These are phyloP conservation scores for Tolypocladium album DNA, from an alignment of 2,329 filamentous ascomycete species.

Conservation along the genomic window DNA sequence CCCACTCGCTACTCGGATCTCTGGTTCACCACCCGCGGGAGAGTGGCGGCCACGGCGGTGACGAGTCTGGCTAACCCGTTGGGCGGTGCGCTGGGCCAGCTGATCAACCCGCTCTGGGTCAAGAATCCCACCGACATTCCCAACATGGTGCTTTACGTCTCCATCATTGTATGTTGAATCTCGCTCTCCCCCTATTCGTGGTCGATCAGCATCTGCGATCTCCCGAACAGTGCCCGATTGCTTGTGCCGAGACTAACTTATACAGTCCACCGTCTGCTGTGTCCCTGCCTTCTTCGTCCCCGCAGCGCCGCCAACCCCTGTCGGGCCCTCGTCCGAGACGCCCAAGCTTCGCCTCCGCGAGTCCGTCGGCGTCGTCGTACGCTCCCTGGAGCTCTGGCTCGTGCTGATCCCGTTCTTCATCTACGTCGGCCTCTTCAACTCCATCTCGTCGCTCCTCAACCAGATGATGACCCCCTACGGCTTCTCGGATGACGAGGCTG, in stretches of 20 bases:
- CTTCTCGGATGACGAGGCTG: constrained; percentile 73
- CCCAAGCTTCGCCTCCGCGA: constrained; percentile 40
- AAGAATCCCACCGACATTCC: constrained; percentile 54
- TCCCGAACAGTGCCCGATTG: not conserved
- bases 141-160: constrained; percentile 72
- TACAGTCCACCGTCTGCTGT: constrained; percentile 34
- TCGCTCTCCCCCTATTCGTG: not conserved
- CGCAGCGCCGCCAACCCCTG: constrained; percentile 63
- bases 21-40: constrained; percentile 81
- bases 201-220: not conserved
- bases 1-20: constrained; percentile 87
- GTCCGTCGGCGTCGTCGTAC: constrained; percentile 40
- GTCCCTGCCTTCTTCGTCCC: constrained; percentile 78
- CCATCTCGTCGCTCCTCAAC: constrained; percentile 75
- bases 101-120: constrained; percentile 74
- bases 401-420: constrained; percentile 70
- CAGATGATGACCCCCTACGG: constrained; percentile 83
- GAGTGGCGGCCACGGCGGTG: constrained; percentile 79
- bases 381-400: constrained; percentile 66
- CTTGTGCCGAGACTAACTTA: not conserved
- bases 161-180: constrained; percentile 59
- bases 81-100: constrained; percentile 77
- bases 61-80: constrained; percentile 82
- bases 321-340: constrained; percentile 54
- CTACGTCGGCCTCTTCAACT: constrained; percentile 92